A percentile compares a stretch with the other conserved stretches of the same genome.
Evolutionary conservation across 352 stramenopile genomes (phyloP).

Genomic region (Phytophthora pinifolia): DNA sequence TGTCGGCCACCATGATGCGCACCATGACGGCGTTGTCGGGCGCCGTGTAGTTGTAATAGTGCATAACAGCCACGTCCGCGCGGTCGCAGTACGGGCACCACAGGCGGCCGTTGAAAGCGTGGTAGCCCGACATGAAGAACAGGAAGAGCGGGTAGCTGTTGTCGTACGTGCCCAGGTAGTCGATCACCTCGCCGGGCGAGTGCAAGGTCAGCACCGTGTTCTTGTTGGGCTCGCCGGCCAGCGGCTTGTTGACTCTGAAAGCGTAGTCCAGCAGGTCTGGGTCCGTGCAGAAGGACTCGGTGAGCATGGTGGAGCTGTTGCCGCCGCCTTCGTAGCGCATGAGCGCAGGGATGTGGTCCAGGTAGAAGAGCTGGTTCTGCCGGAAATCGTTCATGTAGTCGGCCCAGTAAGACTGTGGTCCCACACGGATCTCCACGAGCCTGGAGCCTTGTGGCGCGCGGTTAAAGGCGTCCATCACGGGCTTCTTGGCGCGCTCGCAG

Average conservation of each 20-base stretch:
- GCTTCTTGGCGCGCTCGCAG: constrained; percentile 69
- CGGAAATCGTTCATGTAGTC: constrained; percentile 79
- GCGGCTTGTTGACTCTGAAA: constrained; percentile 60
- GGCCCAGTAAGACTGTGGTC: constrained; percentile 53
- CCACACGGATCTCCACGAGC: constrained; percentile 76
- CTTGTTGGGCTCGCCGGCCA: constrained; percentile 42
- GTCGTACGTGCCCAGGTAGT: constrained; percentile 66
- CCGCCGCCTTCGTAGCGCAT: constrained; percentile 74
- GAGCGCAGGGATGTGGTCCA: constrained; percentile 77
- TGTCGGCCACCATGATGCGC: constrained; percentile 44
- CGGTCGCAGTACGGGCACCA: constrained; percentile 84
- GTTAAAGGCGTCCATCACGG: constrained; percentile 71
- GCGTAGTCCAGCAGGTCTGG: constrained; percentile 63
- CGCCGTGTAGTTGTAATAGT: constrained; percentile 82
- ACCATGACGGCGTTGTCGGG: constrained; percentile 59
- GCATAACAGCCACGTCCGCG: constrained; percentile 64
- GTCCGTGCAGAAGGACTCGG: constrained; percentile 67
- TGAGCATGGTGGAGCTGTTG: constrained; percentile 74
- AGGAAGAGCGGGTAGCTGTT: constrained; percentile 75
- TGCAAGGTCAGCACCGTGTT: constrained; percentile 67
- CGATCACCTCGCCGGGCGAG: constrained; percentile 41
- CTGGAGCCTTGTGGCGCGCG: constrained; percentile 59
- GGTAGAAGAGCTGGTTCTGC: constrained; percentile 83
- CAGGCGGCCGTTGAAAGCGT: constrained; percentile 73
- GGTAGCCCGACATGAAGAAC: constrained; percentile 74